phyloP scores from a whole-genome alignment of 495 filamentous ascomycete genomes.

The Aspergillus biplanus region DNA sequence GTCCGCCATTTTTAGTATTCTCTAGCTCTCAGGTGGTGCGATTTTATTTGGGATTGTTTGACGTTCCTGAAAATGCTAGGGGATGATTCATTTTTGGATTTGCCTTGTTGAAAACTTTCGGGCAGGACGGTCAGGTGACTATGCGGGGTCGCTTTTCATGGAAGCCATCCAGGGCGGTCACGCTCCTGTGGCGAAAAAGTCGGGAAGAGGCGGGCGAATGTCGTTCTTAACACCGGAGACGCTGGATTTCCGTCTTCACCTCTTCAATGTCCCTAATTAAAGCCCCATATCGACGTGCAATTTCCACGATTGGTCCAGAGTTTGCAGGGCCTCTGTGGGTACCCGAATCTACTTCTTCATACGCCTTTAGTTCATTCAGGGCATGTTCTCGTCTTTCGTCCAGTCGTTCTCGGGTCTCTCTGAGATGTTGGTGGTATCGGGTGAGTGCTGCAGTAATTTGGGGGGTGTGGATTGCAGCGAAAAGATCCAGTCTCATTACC shows the following conservation, averaged over 20 bases:
- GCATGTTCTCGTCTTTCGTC: slow-evolving; percentile 47
- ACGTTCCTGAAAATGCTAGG: background rate
- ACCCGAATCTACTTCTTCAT: slow-evolving; percentile 45
- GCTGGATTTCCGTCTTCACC: slow-evolving; percentile 60
- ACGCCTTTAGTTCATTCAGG: slow-evolving; percentile 56
- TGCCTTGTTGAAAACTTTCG: slow-evolving; percentile 35
- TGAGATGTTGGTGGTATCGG: slow-evolving; percentile 58
- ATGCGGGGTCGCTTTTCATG: slow-evolving; percentile 18
- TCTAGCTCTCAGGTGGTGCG: background rate
- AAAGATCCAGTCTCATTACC: slow-evolving; percentile 45
- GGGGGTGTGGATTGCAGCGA: slow-evolving; percentile 57
- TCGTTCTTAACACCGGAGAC: slow-evolving; percentile 39
- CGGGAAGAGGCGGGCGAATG: background rate
- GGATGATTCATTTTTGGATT: slow-evolving; percentile 6
- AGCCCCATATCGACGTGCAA: slow-evolving; percentile 61
- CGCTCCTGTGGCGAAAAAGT: slow-evolving; percentile 1
- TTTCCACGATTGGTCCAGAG: slow-evolving; percentile 58
- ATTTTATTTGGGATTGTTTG: background rate
- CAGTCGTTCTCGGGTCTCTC: slow-evolving; percentile 51
- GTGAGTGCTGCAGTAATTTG: slow-evolving; percentile 59
- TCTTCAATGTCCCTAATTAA: slow-evolving; percentile 57
- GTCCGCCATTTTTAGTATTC: slow-evolving; percentile 60
- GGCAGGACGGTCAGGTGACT: slow-evolving; percentile 36
- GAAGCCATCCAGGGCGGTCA: background rate
- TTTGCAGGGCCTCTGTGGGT: slow-evolving; percentile 28